Evolutionary conservation across 768 basidiomycete species (phyloP).

Genomic region (Suillus tomentosus): DNA sequence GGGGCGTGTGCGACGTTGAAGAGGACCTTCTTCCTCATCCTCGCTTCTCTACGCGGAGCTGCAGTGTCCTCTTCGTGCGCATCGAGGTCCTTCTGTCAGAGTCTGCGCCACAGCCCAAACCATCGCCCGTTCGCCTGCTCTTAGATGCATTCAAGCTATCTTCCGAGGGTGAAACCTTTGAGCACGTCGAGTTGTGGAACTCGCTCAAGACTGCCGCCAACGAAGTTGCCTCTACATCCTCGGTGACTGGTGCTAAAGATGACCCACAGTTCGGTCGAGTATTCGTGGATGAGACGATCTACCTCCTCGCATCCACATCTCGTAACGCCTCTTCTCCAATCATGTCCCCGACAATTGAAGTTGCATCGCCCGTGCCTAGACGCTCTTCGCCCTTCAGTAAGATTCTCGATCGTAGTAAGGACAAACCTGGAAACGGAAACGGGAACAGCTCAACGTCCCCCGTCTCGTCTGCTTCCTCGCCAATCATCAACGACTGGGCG

Average conservation of each 20-base stretch:
- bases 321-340: slow-evolving; percentile 36
- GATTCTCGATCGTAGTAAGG: slow-evolving; percentile 25
- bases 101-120: slow-evolving; percentile 37
- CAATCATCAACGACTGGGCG: slow-evolving; percentile 55
- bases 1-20: slow-evolving; percentile 32
- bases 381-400: slow-evolving; percentile 35
- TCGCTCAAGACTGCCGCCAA: slow-evolving; percentile 47
- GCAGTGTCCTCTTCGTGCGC: slow-evolving; percentile 67
- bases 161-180: slow-evolving; percentile 34
- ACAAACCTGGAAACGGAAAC: slow-evolving; percentile 15
- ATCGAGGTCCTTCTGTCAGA: slow-evolving; percentile 56
- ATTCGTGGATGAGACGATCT: slow-evolving; percentile 71
- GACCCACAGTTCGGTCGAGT: slow-evolving; percentile 49
- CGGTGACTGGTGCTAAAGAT: slow-evolving; percentile 28
- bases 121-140: slow-evolving; percentile 61
- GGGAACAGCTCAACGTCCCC: slow-evolving; percentile 30
- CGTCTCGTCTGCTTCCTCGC: slow-evolving; percentile 28
- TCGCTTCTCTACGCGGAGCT: slow-evolving; percentile 64
- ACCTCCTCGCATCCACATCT: slow-evolving; percentile 51
- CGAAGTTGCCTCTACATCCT: slow-evolving; percentile 26
- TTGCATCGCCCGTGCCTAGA: slow-evolving; percentile 40
- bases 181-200: slow-evolving; percentile 53
- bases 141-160: slow-evolving; percentile 58
- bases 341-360: slow-evolving; percentile 27
- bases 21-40: slow-evolving; percentile 59